phyloP scores from a whole-genome alignment of 1,139 yeast genomes.

The Blastobotrys persicus region DNA sequence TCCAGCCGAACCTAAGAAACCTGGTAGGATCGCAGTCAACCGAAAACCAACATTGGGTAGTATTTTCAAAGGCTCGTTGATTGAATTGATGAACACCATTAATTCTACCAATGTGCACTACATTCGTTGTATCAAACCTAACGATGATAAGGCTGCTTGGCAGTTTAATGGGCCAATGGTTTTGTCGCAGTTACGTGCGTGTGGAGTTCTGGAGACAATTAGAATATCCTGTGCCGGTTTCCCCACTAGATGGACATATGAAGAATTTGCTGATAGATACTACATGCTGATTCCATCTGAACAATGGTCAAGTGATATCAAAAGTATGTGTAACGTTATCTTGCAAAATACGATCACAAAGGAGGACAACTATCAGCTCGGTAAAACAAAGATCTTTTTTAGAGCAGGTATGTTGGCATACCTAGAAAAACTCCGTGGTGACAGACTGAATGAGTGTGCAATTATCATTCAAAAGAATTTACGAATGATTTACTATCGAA shows the following conservation, averaged over 20 bases:
- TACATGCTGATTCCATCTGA: slow-evolving; percentile 74
- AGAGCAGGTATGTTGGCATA: slow-evolving; percentile 92
- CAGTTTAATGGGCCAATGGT: slow-evolving; percentile 95
- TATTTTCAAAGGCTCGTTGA: slow-evolving; percentile 86
- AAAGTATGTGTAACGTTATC: slow-evolving; percentile 64
- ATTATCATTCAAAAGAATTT: slow-evolving; percentile 83
- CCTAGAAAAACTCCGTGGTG: slow-evolving; percentile 79
- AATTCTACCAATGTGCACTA: slow-evolving; percentile 94
- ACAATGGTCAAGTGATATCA: slow-evolving; percentile 62
- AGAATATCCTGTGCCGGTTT: slow-evolving; percentile 97
- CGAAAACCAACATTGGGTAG: slow-evolving; percentile 94
- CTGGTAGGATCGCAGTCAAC: slow-evolving; percentile 44
- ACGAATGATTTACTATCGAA: slow-evolving; percentile 64
- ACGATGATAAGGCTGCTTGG: slow-evolving; percentile 94
- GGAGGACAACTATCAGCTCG: slow-evolving; percentile 71
- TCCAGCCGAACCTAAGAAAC: slow-evolving; percentile 27
- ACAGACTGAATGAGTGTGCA: slow-evolving; percentile 74
- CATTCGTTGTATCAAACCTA: slow-evolving; percentile 96
- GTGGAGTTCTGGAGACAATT: slow-evolving; percentile 97
- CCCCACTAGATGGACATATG: slow-evolving; percentile 95
- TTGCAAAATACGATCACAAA: slow-evolving; percentile 62
- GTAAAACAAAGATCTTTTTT: slow-evolving; percentile 82
- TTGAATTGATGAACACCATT: slow-evolving; percentile 89
- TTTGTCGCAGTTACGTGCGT: slow-evolving; percentile 89
- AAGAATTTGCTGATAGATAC: slow-evolving; percentile 88